Base-by-base conservation (phyloP, 2,329 filamentous ascomycete genomes). In the Escovopsis sp. region DNA sequence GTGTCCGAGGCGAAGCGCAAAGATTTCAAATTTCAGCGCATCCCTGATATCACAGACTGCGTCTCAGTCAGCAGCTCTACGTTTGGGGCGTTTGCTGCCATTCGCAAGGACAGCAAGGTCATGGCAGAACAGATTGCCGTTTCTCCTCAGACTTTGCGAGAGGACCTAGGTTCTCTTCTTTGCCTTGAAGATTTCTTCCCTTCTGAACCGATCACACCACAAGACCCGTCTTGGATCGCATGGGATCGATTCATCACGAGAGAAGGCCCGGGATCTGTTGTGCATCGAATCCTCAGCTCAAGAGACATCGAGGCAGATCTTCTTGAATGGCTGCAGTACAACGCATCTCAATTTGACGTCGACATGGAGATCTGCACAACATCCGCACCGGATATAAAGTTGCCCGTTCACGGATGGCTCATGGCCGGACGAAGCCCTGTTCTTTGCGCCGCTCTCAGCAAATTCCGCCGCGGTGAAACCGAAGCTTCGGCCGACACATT, bases 1-100 rank as follows among this genome's bases (percentile, higher is more conserved):
- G 60, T 60, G 2, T 60, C 64, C 1, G 77, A 79, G 19, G 68
- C 72, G 32, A 83, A 77, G 52, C 73, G 76, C 11, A 94, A 93
- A 51, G 87, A 94, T 55, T 94, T 93, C 67, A 98, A 98, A 58
- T 98, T 96, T 51, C 80, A 89, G 53, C 80, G 91, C 44, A 78
- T 98, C 8, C 82, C 91, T 1, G 87, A 84, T 36, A 75, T 98
- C 43, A 94, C 86, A 2, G 80, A 87, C 33, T 85, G 93, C 12
- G 73, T 82, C 30, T 80, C 80, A 4, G 88, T 96, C 7, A 75
- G 87, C 49, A 89, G 87, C 51, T 96, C 91, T 32, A 76, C 82
- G 0, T 94, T 85, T 60, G 91, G 91, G 4, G 85, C 89, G 0
- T 96, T 89, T 65, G 84, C 86, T 32, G 87, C 86, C 3, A 74